Evolutionary conservation across 805 yeast species (phyloP), one percentile per base, ranked within the genome.

Genomic region (Myxozyma udenii): DNA sequence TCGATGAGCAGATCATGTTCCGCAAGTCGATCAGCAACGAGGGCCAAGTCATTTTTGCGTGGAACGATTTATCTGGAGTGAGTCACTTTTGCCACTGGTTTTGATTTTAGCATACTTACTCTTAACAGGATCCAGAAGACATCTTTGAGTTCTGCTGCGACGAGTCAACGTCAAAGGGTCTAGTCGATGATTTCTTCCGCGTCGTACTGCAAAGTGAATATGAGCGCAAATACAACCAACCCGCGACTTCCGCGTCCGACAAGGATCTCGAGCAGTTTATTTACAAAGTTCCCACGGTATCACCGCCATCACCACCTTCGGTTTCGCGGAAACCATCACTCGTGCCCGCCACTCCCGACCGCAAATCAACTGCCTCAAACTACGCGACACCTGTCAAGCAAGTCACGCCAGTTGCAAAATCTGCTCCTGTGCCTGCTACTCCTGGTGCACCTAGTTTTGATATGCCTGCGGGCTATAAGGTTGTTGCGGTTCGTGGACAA

Each of bases 51-150:
- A 80, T 83, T 1, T 76, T 91, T 24, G 73, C 84, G 0, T 91
- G 98, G 98, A 74, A 71, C 12, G 96, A 93, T 66, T 65, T 80
- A 33, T 81, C 81, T 40, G 96, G 96, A n/a, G 57, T 52, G 41
- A 23, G 57, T 46, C 2, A 9, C 23, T 11, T 18, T 14, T 24
- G n/a, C n/a, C n/a, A n/a, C n/a, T n/a, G n/a, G n/a, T 26, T 25
- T 3, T 12, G 16, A 9, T 33, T 21, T 18, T 19, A 14, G 24
- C 16, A 25, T 35, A 14, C 5, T 2, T n/a, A n/a, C n/a, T n/a
- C 16, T 22, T 16, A 19, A 11, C 21, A 52, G 57, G 96, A 90
- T 62, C 74, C 76, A 3, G 96, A 88, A 22, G 97, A 90, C 63
- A 71, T 74, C 57, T 88, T 84, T 67, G 95, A 89, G 68, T 90